Percentiles rank a stretch among this genome's conserved stretches.
Conservation (phyloP, 2,329 filamentous ascomycete species). For the Diaporthe ampelina region DNA sequence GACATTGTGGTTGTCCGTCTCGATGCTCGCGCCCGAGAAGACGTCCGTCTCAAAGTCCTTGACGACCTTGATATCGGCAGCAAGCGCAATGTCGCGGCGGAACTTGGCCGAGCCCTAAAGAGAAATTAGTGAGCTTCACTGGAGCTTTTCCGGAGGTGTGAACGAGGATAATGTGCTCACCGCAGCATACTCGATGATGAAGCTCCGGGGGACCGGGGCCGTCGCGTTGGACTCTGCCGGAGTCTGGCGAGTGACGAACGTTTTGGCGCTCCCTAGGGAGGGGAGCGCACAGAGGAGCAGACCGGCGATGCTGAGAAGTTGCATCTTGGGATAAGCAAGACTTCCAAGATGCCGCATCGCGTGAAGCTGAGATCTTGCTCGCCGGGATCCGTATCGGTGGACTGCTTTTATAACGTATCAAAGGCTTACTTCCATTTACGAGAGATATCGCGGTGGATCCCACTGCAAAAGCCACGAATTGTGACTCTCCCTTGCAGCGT, state of each 20-base stretch:
- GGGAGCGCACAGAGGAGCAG: slow-evolving; percentile 13
- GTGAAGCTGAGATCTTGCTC: background rate
- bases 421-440: background rate
- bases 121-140: background rate
- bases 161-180: background rate
- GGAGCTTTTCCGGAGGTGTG: no score
- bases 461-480: background rate
- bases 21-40: slow-evolving; percentile 49
- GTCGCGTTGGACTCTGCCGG: slow-evolving; percentile 16
- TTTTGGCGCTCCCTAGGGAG: background rate
- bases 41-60: slow-evolving; percentile 48
- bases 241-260: background rate
- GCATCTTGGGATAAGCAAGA: background rate
- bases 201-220: slow-evolving; percentile 11
- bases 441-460: background rate
- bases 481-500: slow-evolving; percentile 21
- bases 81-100: slow-evolving; percentile 8
- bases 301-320: slow-evolving; percentile 21
- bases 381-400: background rate
- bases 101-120: slow-evolving; percentile 9
- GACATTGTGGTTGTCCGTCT: slow-evolving; percentile 47
- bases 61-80: slow-evolving; percentile 42
- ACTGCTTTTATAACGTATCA: background rate
- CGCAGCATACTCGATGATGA: slow-evolving; percentile 31
- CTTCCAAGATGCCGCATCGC: background rate